Percentiles rank a stretch among this genome's conserved stretches.
Conservation (phyloP, 495 filamentous ascomycete species). For the Penicillium silybi region DNA sequence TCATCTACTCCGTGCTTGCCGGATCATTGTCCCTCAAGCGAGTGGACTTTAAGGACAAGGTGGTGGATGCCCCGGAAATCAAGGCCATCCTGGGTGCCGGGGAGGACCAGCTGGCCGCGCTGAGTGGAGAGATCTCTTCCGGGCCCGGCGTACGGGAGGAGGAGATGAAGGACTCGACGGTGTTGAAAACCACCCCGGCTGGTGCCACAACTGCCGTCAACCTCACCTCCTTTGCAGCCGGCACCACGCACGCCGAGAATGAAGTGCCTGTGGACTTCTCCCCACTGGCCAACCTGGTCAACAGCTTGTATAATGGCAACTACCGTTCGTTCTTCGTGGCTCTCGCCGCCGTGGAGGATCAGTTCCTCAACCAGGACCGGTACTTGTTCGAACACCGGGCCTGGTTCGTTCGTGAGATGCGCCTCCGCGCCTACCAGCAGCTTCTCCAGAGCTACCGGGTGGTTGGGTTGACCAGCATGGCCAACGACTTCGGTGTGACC, state of each 20-base stretch:
- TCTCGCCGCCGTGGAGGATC: conserved; percentile 86
- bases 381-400: conserved; percentile 89
- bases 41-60: conserved; percentile 97
- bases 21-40: conserved; percentile 92
- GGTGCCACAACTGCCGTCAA: conserved; percentile 69
- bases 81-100: conserved; percentile 89
- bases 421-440: conserved; percentile 90
- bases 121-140: conserved; percentile 68
- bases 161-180: conserved; percentile 65
- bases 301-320: conserved; percentile 85
- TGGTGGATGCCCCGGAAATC: conserved; percentile 96
- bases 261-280: conserved; percentile 76
- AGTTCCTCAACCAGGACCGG: conserved; percentile 88
- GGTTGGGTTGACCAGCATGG: conserved; percentile 95
- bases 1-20: conserved; percentile 92
- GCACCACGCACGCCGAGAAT: conserved; percentile 61
- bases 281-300: conserved; percentile 81
- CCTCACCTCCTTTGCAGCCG: conserved; percentile 71
- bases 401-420: conserved; percentile 98
- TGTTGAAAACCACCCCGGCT: conserved; percentile 50
- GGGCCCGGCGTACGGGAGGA: conserved; percentile 75
- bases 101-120: conserved; percentile 77
- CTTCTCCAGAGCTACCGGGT: conserved; percentile 96
- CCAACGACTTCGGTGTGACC: conserved; percentile 89
- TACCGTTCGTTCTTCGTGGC: conserved; percentile 92